phyloP scores from a whole-genome alignment of 2,329 filamentous ascomycete genomes.

The Tolypocladium endophyticum region DNA sequence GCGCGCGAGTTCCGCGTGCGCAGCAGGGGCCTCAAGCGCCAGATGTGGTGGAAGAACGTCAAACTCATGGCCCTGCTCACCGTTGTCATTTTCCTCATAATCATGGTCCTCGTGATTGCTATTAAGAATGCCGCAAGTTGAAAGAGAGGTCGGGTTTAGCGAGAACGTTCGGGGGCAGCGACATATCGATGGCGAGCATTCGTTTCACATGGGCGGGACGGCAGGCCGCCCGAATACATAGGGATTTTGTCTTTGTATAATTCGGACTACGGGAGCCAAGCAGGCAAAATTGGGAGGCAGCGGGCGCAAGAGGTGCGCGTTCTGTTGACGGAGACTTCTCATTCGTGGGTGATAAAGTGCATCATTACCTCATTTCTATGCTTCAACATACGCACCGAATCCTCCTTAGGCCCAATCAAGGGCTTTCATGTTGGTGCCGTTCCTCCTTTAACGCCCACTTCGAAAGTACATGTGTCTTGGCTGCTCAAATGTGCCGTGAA shows the following conservation, averaged over 20 bases:
- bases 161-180: not conserved
- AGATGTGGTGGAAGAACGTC: slow-evolving; percentile 99
- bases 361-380: not conserved
- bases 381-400: not conserved
- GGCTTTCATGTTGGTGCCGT: not conserved
- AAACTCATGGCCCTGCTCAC: slow-evolving; percentile 77
- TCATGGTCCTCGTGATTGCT: slow-evolving; percentile 44
- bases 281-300: not conserved
- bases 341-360: not conserved
- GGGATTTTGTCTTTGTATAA: not conserved
- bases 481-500: not conserved
- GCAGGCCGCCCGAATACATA: not conserved
- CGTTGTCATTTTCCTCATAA: slow-evolving; percentile 54
- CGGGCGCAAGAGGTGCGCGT: not conserved
- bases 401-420: not conserved
- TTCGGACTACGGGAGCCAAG: not conserved
- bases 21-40: slow-evolving; percentile 73
- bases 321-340: not conserved
- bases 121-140: slow-evolving; percentile 29
- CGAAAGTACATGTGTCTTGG: not conserved
- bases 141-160: not conserved
- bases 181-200: not conserved
- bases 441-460: not conserved
- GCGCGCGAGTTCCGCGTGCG: slow-evolving; percentile 84
- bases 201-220: not conserved